Percentiles rank a stretch among this genome's conserved stretches.
Evolutionary conservation across 2,329 filamentous ascomycete species (phyloP).

Genomic region (Xylariaceae sp.): DNA sequence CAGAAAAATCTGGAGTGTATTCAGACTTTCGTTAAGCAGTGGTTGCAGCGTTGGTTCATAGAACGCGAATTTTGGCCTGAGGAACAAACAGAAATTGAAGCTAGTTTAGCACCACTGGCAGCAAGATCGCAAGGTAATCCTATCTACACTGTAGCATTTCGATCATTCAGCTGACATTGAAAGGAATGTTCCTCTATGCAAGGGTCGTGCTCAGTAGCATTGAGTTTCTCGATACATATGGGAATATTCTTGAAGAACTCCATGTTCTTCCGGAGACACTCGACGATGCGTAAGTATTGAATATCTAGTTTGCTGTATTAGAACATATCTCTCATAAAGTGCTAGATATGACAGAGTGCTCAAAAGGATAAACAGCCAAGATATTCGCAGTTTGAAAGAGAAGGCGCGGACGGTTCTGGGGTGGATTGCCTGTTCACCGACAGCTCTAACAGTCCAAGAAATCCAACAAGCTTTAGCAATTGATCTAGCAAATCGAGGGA

Average conservation of each 20-base stretch:
- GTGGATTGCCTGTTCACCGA: constrained; percentile 32
- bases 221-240: constrained; percentile 22
- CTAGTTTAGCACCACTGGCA: constrained; percentile 26
- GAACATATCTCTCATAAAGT: no score
- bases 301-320: no score
- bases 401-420: constrained; percentile 28
- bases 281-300: constrained; percentile 41
- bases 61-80: constrained; percentile 22
- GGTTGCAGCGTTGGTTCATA: constrained; percentile 25
- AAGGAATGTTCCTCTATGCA: constrained; percentile 45
- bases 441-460: constrained; percentile 27
- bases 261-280: constrained; percentile 37
- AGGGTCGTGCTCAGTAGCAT: constrained; percentile 35
- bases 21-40: constrained; percentile 27
- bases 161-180: not conserved
- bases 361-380: constrained; percentile 19
- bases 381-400: not conserved
- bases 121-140: constrained; percentile 35
- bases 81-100: constrained; percentile 26
- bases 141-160: not conserved
- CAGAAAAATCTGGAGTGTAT: constrained; percentile 33
- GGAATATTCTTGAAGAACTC: constrained; percentile 37
- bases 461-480: constrained; percentile 26
- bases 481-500: not conserved
- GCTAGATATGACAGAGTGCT: no score